Conservation (phyloP, 352 stramenopile species). For the Phytopythium litorale region DNA sequence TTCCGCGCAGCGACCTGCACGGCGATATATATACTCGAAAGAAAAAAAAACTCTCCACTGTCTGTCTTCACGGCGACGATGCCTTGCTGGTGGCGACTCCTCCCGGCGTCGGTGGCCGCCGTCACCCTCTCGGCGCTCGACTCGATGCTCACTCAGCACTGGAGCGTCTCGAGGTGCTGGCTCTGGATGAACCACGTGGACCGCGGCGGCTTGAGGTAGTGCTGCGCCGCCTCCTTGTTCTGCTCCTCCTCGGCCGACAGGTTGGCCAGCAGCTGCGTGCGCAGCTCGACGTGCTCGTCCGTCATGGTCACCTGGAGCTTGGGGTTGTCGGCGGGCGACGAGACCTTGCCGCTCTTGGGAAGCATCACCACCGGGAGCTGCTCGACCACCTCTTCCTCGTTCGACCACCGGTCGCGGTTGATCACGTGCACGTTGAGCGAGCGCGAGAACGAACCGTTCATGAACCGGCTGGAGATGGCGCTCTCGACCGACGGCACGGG, state of each 20-base stretch:
- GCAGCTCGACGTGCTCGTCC: constrained; percentile 58
- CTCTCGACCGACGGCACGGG: constrained; percentile 61
- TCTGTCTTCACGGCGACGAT: background rate
- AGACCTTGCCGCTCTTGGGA: constrained; percentile 56
- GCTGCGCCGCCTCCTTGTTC: constrained; percentile 13
- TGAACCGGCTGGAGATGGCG: constrained; percentile 77
- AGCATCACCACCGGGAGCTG: constrained; percentile 68
- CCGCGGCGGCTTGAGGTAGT: constrained; percentile 67
- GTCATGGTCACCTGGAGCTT: constrained; percentile 70
- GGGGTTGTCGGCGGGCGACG: constrained; percentile 71
- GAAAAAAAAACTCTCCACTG: background rate
- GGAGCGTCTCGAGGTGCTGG: constrained; percentile 62
- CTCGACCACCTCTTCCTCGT: constrained; percentile 54
- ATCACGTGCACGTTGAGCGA: constrained; percentile 72
- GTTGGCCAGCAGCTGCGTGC: constrained; percentile 52
- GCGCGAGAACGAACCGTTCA: constrained; percentile 73
- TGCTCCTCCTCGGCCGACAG: constrained; percentile 33
- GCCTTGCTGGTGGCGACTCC: background rate
- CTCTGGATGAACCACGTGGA: constrained; percentile 86
- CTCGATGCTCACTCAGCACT: constrained; percentile 29
- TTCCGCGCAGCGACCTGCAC: background rate
- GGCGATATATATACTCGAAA: background rate
- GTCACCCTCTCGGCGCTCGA: background rate
- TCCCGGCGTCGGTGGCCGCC: background rate
- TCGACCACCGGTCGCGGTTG: constrained; percentile 62